Evolutionary conservation across 345 rosid species (phyloP), one percentile per base, ranked within the genome.

Genomic region (Arabidopsis arenosa): DNA sequence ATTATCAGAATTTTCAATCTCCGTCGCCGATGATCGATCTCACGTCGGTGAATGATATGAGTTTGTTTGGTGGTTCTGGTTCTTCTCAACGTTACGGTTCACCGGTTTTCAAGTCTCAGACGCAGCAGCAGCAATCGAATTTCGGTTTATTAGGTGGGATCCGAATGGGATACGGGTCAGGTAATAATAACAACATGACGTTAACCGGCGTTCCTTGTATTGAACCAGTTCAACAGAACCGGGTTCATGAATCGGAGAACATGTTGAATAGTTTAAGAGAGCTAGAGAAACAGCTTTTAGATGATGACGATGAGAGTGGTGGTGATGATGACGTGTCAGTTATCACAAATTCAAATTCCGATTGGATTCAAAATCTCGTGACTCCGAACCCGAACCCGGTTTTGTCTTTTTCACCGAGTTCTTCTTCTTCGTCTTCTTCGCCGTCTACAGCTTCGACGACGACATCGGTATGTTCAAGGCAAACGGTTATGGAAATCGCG

Each of bases 241-340:
- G 76, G 58, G 79, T 30, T 28, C 81, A 63, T 2, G 96, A 90
- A 11, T 75, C 87, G 64, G 90, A 91, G 81, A 84, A 79, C 52
- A 88, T 89, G 96, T 77, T 83, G 90, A 88, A 86, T 72, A 84
- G 76, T 77, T 83, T 95, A 6, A 90, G 85, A 52, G 97, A 95
- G 80, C 85, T 95, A 47, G 97, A 90, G 82, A 92, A 88, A 61
- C 90, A 84, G 79, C 89, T 95, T 26, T 76, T 92, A 0, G 91
- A 91, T 55, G 80, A 88, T 79, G 96, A 91, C 33, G 56, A 75
- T 39, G 77, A 63, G 70, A 73, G 86, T 83, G 88, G 56, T 1
- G 90, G 83, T 36, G 88, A 83, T 23, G 96, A 91, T 57, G 87
- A 83, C 26, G 93, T 82, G 37, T 92, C 97, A 1, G 99, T 82